phyloP scores from a whole-genome alignment of 2,329 filamentous ascomycete species.

The Fusarium sp. region DNA sequence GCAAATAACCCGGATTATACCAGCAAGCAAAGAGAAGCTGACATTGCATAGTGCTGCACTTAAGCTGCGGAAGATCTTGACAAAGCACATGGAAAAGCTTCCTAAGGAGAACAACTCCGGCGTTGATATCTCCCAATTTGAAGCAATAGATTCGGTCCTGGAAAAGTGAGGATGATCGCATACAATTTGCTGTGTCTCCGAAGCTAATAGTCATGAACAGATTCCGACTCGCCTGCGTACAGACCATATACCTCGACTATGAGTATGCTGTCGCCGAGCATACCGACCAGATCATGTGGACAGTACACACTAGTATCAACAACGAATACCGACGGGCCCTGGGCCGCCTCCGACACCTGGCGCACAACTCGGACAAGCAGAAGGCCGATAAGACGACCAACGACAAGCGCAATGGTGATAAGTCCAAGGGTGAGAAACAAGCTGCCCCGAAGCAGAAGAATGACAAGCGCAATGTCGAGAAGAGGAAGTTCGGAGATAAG shows the following conservation, averaged over 20 bases:
- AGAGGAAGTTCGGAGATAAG: constrained; percentile 83
- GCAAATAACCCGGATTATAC: constrained; percentile 13
- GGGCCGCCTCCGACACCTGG: constrained; percentile 64
- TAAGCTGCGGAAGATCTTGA: constrained; percentile 59
- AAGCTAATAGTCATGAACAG: constrained; percentile 56
- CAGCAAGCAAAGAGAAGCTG: constrained; percentile 39
- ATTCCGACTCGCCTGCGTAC: constrained; percentile 79
- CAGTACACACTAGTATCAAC: constrained; percentile 82
- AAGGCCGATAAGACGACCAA: constrained; percentile 43
- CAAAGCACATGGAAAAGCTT: constrained; percentile 60
- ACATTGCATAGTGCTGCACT: constrained; percentile 56
- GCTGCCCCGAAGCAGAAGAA: constrained; percentile 42
- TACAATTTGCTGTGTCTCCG: constrained; percentile 14
- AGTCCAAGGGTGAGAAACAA: constrained; percentile 45
- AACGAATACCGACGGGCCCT: constrained; percentile 80
- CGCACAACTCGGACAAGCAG: constrained; percentile 68
- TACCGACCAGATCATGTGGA: constrained; percentile 82
- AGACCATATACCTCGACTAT: constrained; percentile 79
- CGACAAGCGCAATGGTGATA: constrained; percentile 46
- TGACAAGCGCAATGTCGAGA: constrained; percentile 62
- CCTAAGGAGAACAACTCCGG: constrained; percentile 53
- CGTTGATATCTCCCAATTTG: constrained; percentile 59
- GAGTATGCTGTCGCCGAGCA: constrained; percentile 72
- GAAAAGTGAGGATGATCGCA: constrained; percentile 54
- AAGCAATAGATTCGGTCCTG: constrained; percentile 59